A percentile compares a stretch with the other conserved stretches of the same genome.
Conservation (phyloP, 2,329 filamentous ascomycete species). For the Chaetomiaceae sp. region DNA sequence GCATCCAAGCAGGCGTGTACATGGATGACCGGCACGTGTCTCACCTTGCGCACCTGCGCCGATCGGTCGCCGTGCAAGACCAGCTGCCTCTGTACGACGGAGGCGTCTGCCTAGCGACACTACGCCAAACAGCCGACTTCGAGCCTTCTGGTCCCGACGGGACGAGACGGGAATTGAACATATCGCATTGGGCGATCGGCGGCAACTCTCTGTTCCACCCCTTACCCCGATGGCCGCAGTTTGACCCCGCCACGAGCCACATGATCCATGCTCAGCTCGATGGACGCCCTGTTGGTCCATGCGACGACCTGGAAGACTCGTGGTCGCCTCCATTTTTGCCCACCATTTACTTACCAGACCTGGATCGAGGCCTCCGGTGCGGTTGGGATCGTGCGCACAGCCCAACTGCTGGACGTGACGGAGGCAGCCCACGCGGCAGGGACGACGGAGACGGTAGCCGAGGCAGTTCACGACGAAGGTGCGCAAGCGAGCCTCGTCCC, state of each 20-base stretch:
- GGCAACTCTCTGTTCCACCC: neutral
- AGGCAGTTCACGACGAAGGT: neutral
- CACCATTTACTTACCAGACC: neutral
- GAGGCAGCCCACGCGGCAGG: neutral
- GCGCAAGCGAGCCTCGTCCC: constrained; percentile 15
- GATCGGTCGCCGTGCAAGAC: neutral
- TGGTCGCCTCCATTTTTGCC: no score
- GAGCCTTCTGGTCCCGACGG: neutral
- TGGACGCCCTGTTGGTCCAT: neutral
- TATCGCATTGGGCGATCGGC: constrained; percentile 3
- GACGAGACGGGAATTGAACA: neutral
- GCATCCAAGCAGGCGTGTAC: neutral
- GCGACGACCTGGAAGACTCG: no score
- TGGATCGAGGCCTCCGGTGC: neutral
- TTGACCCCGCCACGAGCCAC: neutral
- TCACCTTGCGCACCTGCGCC: neutral
- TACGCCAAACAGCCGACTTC: constrained; percentile 5
- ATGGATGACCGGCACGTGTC: neutral
- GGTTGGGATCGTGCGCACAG: constrained; percentile 4
- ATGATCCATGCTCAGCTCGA: neutral
- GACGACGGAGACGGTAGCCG: neutral
- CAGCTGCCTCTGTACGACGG: constrained; percentile 16
- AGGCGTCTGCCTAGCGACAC: constrained; percentile 5
- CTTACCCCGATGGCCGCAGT: neutral
- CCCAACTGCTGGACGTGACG: constrained; percentile 1